phyloP scores from a whole-genome alignment of 805 yeast species.

The Candida sonorensis region DNA sequence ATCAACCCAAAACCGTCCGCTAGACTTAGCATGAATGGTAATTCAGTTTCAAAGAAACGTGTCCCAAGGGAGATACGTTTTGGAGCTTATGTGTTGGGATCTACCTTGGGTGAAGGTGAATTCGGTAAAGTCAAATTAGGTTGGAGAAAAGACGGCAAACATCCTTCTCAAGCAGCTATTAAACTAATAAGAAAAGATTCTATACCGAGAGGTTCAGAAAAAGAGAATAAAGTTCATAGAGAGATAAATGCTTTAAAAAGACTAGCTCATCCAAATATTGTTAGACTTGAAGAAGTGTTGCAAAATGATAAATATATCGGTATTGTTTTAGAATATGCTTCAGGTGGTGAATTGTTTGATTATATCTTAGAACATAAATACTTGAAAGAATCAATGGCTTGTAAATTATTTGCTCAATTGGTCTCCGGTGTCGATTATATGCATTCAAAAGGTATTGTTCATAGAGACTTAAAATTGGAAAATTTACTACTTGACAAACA shows the following conservation, averaged over 20 bases:
- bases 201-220: slow-evolving; percentile 78
- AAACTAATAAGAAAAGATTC: slow-evolving; percentile 85
- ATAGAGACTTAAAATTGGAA: slow-evolving; percentile 71
- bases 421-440: slow-evolving; percentile 90
- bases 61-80: slow-evolving; percentile 67
- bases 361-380: slow-evolving; percentile 82
- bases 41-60: slow-evolving; percentile 23
- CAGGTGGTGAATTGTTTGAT: slow-evolving; percentile 95
- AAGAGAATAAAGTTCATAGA: slow-evolving; percentile 83
- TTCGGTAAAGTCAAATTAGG: slow-evolving; percentile 97
- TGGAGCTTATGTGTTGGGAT: slow-evolving; percentile 85
- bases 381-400: slow-evolving; percentile 81
- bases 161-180: slow-evolving; percentile 84
- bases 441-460: slow-evolving; percentile 76
- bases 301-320: slow-evolving; percentile 95
- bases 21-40: slow-evolving; percentile 14
- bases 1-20: slow-evolving; percentile 9
- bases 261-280: slow-evolving; percentile 89
- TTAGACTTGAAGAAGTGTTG: slow-evolving; percentile 83
- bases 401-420: slow-evolving; percentile 84
- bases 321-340: slow-evolving; percentile 91
- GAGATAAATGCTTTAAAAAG: slow-evolving; percentile 88
- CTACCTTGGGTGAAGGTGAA: slow-evolving; percentile 96
- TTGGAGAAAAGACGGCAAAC: slow-evolving; percentile 81
- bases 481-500: slow-evolving; percentile 75